phyloP scores from a whole-genome alignment of 2,329 filamentous ascomycete genomes.

The Venturiaceae sp. region DNA sequence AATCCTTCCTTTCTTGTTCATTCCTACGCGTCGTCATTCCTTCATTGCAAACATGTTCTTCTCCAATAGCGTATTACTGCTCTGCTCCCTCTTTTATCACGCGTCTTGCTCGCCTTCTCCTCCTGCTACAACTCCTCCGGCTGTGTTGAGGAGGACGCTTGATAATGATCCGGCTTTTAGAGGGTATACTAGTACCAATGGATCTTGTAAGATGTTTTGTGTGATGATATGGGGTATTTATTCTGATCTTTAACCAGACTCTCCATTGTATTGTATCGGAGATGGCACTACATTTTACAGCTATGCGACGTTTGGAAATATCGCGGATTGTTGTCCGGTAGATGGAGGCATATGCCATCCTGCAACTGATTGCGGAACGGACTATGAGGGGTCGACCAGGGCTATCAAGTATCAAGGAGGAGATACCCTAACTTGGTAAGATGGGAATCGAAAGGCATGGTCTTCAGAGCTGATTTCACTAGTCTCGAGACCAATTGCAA shows the following conservation, averaged over 20 bases:
- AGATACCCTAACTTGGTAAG: not conserved
- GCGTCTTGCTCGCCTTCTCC: not conserved
- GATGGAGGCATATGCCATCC: not conserved
- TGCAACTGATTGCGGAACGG: not conserved
- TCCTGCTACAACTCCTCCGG: not conserved
- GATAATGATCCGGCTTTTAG: constrained; percentile 1
- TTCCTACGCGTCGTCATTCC: not conserved
- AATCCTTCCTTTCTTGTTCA: not conserved
- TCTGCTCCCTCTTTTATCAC: not conserved
- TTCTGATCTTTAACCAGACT: not conserved
- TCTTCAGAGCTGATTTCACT: not conserved
- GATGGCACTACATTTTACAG: too few relatives aligned
- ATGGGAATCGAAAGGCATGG: too few relatives aligned
- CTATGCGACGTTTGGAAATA: not conserved
- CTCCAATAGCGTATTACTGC: not conserved
- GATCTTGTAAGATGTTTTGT: not conserved
- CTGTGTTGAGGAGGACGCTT: not conserved
- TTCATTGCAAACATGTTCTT: not conserved
- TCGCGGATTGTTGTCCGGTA: not conserved
- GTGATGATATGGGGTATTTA: not conserved
- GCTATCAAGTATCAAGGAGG: not conserved
- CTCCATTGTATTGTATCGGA: not conserved
- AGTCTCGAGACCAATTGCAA: not conserved
- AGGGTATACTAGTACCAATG: not conserved
- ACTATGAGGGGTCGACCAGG: not conserved